Conservation (phyloP, 139 green algal species). For the Mesostigma viride region DNA sequence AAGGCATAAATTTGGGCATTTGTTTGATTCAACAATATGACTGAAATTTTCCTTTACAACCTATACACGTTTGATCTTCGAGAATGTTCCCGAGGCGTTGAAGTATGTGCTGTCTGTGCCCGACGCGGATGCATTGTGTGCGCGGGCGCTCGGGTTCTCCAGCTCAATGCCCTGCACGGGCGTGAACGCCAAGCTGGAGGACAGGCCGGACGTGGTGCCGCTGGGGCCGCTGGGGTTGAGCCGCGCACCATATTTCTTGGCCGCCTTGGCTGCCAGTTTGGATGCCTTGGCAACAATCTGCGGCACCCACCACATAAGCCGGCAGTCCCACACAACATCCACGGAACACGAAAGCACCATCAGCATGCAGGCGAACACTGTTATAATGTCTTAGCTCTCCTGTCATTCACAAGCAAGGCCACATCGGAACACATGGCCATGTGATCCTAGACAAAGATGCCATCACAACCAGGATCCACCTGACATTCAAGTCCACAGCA, state of each 20-base stretch:
- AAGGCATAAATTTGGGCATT: too few relatives aligned
- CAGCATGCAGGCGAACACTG: too few relatives aligned
- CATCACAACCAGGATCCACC: too few relatives aligned
- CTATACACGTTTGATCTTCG: too few relatives aligned
- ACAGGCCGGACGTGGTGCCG: constrained; percentile 55
- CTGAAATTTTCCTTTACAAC: too few relatives aligned
- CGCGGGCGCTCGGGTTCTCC: constrained; percentile 48
- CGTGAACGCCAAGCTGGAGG: constrained; percentile 85
- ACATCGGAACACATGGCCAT: too few relatives aligned
- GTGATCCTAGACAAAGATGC: too few relatives aligned
- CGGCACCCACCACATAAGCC: background rate
- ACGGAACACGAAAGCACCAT: background rate
- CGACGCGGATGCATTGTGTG: constrained; percentile 17
- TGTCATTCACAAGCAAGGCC: too few relatives aligned
- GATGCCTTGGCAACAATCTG: constrained; percentile 29
- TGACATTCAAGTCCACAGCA: too few relatives aligned
- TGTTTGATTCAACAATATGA: too few relatives aligned
- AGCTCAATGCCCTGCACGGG: constrained; percentile 94
- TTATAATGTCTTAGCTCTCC: too few relatives aligned
- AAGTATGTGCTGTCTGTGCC: constrained; percentile 82
- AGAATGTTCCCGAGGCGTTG: constrained; percentile 67
- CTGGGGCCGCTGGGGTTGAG: constrained; percentile 28
- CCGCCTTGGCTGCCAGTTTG: constrained; percentile 30
- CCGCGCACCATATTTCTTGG: constrained; percentile 25
- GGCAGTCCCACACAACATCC: background rate